These are phyloP conservation scores for Termitomyces sp. DNA, from an alignment of 768 basidiomycete genomes.

Conservation along the genomic window DNA sequence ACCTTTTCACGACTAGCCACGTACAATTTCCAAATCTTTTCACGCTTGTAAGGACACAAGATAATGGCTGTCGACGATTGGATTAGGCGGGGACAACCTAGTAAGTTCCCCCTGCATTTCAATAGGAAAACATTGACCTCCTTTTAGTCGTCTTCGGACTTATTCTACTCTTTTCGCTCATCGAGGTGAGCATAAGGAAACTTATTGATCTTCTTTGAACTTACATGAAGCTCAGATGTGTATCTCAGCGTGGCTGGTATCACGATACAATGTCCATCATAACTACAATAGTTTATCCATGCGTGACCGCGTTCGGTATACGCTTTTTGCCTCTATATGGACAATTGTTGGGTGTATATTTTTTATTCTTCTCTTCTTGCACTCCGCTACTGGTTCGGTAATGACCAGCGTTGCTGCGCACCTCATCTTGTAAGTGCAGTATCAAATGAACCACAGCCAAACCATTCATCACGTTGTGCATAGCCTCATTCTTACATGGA, in stretches of 20 bases:
- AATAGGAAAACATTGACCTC: background rate
- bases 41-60: background rate
- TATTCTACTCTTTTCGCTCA: conserved; percentile 55
- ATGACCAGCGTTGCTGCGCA: conserved; percentile 62
- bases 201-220: background rate
- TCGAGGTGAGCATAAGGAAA: conserved; percentile 42
- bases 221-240: conserved; percentile 38
- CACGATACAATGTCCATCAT: conserved; percentile 52
- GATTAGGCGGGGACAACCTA: conserved; percentile 49
- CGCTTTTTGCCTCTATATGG: conserved; percentile 71
- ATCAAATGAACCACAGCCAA: background rate
- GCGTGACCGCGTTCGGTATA: conserved; percentile 60
- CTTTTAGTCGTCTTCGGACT: conserved; percentile 45
- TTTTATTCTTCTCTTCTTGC: conserved; percentile 51
- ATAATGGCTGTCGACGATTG: conserved; percentile 11
- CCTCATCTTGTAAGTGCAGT: conserved; percentile 47
- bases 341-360: conserved; percentile 51
- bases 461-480: background rate
- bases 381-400: conserved; percentile 39
- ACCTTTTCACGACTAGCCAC: conserved; percentile 5
- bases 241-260: conserved; percentile 68
- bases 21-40: background rate
- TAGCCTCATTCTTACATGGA: conserved; percentile 67
- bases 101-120: conserved; percentile 26
- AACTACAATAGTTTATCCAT: conserved; percentile 43